phyloP scores from a whole-genome alignment of 139 green algal genomes.

The Haematococcus lacustris region DNA sequence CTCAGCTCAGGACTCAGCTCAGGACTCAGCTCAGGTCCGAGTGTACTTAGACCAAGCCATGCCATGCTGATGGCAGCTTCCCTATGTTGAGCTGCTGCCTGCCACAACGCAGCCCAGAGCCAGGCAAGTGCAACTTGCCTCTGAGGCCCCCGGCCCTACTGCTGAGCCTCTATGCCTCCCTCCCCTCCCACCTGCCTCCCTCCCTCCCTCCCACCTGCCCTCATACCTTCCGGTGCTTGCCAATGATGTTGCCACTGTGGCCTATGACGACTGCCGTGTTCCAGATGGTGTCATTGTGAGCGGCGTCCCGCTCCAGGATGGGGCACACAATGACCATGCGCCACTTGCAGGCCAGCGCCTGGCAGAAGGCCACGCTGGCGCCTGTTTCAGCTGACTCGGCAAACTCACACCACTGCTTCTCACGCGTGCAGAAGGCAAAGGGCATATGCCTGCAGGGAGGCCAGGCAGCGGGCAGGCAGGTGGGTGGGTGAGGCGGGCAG shows the following conservation, averaged over 20 bases:
- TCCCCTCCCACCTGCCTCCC: too few species aligned
- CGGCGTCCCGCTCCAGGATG: constrained; percentile 83
- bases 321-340: constrained; percentile 87
- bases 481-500: neutral
- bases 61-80: too few species aligned
- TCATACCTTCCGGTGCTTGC: constrained; percentile 79
- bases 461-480: neutral
- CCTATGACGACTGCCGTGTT: constrained; percentile 97
- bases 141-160: too few species aligned
- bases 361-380: constrained; percentile 38
- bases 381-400: constrained; percentile 68
- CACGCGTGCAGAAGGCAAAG: constrained; percentile 94
- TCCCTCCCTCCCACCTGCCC: too few species aligned
- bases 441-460: constrained; percentile 66
- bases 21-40: too few species aligned
- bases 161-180: too few species aligned
- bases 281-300: constrained; percentile 85
- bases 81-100: too few species aligned
- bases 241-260: constrained; percentile 83
- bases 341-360: constrained; percentile 36
- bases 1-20: too few species aligned
- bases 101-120: too few species aligned
- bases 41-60: too few species aligned
- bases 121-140: too few species aligned
- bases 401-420: constrained; percentile 91